Evolutionary conservation across 2,329 filamentous ascomycete genomes (phyloP), one percentile per base, ranked within the genome.

Genomic region (Colletotrichum scovillei): DNA sequence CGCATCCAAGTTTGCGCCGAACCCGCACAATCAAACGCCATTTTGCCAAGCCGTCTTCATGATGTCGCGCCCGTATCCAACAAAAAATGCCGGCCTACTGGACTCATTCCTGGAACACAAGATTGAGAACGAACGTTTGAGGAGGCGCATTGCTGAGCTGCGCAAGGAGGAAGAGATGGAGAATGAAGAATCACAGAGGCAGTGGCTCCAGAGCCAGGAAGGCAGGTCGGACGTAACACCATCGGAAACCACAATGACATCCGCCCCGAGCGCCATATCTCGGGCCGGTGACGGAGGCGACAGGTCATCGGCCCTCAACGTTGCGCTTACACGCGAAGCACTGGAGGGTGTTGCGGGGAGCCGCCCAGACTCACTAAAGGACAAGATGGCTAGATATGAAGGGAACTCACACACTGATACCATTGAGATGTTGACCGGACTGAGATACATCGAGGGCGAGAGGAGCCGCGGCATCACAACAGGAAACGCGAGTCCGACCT

Each of bases 101-200:
- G 95, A 98, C 83, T 97, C 95, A 0, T 98, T 98, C 78, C 87
- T 98, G 32, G 96, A 98, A 81, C 95, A 98, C 85, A 98, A 98
- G 83, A 96, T 98, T 67, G 96, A 98, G 82, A 98, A 98, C 78
- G 95, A 98, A 84, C 91, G 95, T 5, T 84, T 98, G 62, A 92
- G 91, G 78, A 93, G 94, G 77, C 91, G 94, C 56, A 97, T 98
- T 74, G 92, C 93, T 22, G 95, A 97, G 82, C 86, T 98, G 67
- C 94, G 94, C 77, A 89, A 90, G 74, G 96, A 98, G 82, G 96
- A 98, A 81, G 91, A 92, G 69, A 94, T 95, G 67, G 95, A 97
- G 74, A 88, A 88, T 19, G 92, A 93, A 72, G 89, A 91, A 70
- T 89, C 91, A 64, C 89, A 91, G 72, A 87, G 87, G 74, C 88